Conservation (phyloP, 2,329 filamentous ascomycete species). For the Curvularia lunata region DNA sequence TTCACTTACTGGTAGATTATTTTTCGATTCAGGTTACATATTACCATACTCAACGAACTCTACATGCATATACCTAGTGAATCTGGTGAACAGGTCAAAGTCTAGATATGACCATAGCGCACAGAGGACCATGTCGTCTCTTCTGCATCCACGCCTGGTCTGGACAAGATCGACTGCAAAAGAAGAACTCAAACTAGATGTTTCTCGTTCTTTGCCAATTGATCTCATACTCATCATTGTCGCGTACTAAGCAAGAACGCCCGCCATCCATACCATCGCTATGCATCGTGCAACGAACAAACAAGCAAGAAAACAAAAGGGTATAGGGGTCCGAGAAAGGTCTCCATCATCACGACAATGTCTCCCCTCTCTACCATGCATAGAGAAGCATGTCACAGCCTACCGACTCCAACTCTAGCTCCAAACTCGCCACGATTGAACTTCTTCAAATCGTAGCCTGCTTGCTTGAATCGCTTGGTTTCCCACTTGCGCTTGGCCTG, state of each 20-base stretch:
- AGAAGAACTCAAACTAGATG: not conserved
- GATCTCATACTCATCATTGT: not conserved
- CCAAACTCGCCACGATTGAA: conserved; percentile 50
- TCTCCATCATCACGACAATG: not conserved
- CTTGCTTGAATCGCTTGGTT: conserved; percentile 42
- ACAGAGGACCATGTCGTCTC: not conserved
- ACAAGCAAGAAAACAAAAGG: not conserved
- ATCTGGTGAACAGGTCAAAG: not conserved
- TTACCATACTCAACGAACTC: not conserved
- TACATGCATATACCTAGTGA: not conserved
- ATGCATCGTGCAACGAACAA: not conserved
- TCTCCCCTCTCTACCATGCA: not conserved
- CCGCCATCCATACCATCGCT: not conserved
- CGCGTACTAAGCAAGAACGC: not conserved
- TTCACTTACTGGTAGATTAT: not conserved
- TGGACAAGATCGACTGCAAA: not conserved
- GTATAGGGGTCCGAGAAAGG: too few species aligned
- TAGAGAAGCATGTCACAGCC: conserved; percentile 27
- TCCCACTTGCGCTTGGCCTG: conserved; percentile 42
- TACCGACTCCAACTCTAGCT: conserved; percentile 41
- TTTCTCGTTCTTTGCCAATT: not conserved
- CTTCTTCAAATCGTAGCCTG: conserved; percentile 40
- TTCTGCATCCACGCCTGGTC: not conserved
- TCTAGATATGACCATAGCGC: not conserved
- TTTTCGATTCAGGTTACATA: not conserved